Base-by-base conservation (phyloP, 768 basidiomycete genomes). In the Epithele typhae region DNA sequence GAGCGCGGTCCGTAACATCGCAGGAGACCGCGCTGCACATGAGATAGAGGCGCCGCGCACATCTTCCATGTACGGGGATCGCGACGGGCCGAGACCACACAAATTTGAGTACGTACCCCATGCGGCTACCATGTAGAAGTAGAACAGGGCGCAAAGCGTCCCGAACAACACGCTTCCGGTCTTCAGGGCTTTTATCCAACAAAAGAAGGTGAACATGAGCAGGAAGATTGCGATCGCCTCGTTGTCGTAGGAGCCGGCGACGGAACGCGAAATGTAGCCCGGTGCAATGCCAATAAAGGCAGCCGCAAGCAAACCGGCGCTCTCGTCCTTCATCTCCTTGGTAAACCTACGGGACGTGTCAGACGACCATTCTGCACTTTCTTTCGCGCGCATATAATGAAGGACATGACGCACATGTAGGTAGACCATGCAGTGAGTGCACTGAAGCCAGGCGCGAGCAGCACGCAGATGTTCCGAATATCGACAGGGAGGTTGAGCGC, bases 111-210 rank as follows among this genome's bases (percentile, higher is more conserved):
- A 36, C 35, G 8, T n/a, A 87, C 95, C 96, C 96, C 96, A 99
- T 24, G 96, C 96, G 43, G 96, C 95, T n/a, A 99, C 96, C 96
- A 99, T 99, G 77, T 98, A 99, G 57, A 97, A 98, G 71, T 99
- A 99, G 70, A 98, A 98, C 3, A 98, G 70, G 15, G 94, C 96
- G 37, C 96, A 84, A 33, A 90, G 60, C 21, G 90, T 89, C 18
- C 92, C 95, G 56, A 81, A 96, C 50, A 95, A 78, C 1, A 92
- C 93, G 50, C 92, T 95, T 35, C 96, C 96, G 37, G 81, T 78
- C 68, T 97, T 97, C 45, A 98, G 73, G 21, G 96, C 94, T 58
- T 88, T 91, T 65, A 99, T 95, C 96, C 96, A 98, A 53, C 77
- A 77, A 72, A 78, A 98, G 70, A 99, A 98, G 4, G 96, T 98